Evolutionary conservation across 2,329 filamentous ascomycete genomes (phyloP), one percentile per base, ranked within the genome.

Genomic region (Botrytis elliptica): DNA sequence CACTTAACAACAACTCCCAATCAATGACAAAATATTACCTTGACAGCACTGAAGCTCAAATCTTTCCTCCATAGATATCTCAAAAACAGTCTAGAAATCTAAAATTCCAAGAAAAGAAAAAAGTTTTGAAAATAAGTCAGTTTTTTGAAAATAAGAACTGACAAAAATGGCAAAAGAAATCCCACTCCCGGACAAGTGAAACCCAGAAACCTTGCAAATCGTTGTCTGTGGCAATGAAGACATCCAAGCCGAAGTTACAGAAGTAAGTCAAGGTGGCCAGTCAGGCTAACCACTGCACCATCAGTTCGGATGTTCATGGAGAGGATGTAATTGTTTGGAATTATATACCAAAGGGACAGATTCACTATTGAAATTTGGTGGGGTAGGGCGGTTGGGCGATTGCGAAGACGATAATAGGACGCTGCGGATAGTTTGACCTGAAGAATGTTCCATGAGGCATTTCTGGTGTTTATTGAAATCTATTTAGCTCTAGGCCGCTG

Each of bases 121-220:
- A 59, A 29, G 3, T 16, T 7, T 14, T 18, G 5, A 4, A 29
- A 59, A 20, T 5, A 12, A 36, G 4, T 29, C 29, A 29, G 29
- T 29, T 29, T 29, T 29, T 29, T 29, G 16, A 36, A 10, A 59
- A 20, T 5, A 6, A 36, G 4, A 4, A 29, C 18, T 22, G 4
- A 36, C 20, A 38, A 38, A 38, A 38, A 62, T 38, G 20, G 36
- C 33, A 62, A 62, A 62, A 62, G 59, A 62, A 62, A 62, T 62
- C 22, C 8, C 59, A 22, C 59, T 25, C 36, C 59, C 59, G 22
- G 22, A 12, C 5, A n/a, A 38, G 36, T 38, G 59, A 62, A 16
- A 40, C 36, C 59, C 59, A 62, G 59, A 62, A 62, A 62, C 59
- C 59, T 62, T 62, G 59, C 59, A 62, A 62, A 62, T 62, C 59